These are phyloP conservation scores for Cutaneotrichosporon dermatis DNA, from an alignment of 1,284 basidiomycete genomes.

Conservation along the genomic window DNA sequence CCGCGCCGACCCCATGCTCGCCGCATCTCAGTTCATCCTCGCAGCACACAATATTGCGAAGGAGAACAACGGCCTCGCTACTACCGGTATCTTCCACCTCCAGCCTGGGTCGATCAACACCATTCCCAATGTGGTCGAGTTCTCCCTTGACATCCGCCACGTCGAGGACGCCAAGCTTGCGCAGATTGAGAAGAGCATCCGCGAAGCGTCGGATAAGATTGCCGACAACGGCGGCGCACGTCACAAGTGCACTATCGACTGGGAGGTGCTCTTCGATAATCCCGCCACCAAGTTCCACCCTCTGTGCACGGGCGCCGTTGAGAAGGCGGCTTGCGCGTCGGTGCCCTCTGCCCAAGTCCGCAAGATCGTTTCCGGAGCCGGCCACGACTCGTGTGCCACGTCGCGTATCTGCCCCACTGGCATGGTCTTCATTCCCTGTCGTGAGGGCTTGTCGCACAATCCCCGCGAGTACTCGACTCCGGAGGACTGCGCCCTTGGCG, in stretches of 20 bases:
- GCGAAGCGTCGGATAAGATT: slow-evolving; percentile 3
- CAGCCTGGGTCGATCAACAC: slow-evolving; percentile 23
- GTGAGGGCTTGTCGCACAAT: slow-evolving; percentile 30
- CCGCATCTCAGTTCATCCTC: slow-evolving; percentile 16
- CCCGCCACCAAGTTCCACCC: slow-evolving; percentile 12
- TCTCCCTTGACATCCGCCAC: slow-evolving; percentile 28
- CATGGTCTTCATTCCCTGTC: slow-evolving; percentile 36
- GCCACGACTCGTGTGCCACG: slow-evolving; percentile 26
- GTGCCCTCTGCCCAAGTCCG: not conserved
- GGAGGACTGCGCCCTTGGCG: slow-evolving; percentile 22
- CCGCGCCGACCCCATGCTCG: slow-evolving; percentile 24
- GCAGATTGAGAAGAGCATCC: slow-evolving; percentile 17
- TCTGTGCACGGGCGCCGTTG: slow-evolving; percentile 13
- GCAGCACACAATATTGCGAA: slow-evolving; percentile 16
- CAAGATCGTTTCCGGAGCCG: slow-evolving; percentile 19
- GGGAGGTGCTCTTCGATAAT: slow-evolving; percentile 12
- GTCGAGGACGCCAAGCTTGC: slow-evolving; percentile 15
- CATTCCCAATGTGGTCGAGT: slow-evolving; percentile 22
- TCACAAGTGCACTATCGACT: slow-evolving; percentile 5
- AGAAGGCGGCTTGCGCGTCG: slow-evolving; percentile 6
- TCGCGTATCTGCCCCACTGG: slow-evolving; percentile 24
- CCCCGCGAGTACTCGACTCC: slow-evolving; percentile 26
- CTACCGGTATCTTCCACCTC: slow-evolving; percentile 21
- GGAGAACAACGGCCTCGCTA: slow-evolving; percentile 17
- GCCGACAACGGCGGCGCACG: not conserved